Evolutionary conservation across 257 asterid genomes (phyloP).

Genomic region (Avicennia marina): DNA sequence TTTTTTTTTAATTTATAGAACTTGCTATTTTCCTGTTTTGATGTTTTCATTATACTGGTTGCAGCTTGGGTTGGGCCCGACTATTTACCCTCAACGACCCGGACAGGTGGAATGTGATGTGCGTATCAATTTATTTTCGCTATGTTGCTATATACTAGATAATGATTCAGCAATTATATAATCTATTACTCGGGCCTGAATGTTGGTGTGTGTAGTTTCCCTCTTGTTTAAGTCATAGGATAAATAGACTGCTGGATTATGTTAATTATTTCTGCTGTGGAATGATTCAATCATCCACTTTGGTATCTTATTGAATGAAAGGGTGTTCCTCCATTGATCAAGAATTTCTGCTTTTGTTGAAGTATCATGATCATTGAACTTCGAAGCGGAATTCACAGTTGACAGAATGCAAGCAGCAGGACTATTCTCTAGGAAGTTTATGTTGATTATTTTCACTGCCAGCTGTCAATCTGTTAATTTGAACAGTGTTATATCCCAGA

Average conservation of each 20-base stretch:
- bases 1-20: neutral
- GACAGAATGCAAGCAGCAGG: constrained; percentile 6
- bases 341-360: neutral
- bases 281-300: too few species aligned
- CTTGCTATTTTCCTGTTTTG: constrained; percentile 13
- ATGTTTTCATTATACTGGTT: constrained; percentile 28
- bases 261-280: too few species aligned
- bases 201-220: too few species aligned
- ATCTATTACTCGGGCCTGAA: too few species aligned
- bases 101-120: constrained; percentile 93
- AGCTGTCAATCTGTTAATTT: constrained; percentile 15
- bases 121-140: constrained; percentile 27
- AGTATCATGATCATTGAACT: neutral
- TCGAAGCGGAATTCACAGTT: neutral
- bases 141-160: neutral
- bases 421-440: neutral
- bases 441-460: constrained; percentile 5
- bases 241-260: neutral
- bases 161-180: too few species aligned
- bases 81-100: constrained; percentile 84
- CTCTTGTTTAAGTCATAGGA: too few species aligned
- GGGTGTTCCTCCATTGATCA: neutral
- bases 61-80: constrained; percentile 69
- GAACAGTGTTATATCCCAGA: too few species aligned
- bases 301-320: too few species aligned